Conservation (phyloP, 176 grass and related monocot species). For the Panicum miliaceum region DNA sequence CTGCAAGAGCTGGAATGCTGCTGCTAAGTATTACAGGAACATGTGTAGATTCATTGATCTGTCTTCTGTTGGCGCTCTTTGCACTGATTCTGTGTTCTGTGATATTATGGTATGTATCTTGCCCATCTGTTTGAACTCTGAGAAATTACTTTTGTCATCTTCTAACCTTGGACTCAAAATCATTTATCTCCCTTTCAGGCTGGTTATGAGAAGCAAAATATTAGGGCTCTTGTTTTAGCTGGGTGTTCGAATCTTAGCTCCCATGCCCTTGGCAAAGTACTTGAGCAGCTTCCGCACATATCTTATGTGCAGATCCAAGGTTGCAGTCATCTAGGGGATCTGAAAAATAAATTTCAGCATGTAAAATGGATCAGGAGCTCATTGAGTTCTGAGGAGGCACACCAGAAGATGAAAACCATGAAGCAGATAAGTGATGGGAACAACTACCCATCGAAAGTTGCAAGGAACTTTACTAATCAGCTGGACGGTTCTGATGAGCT, state of each 20-base stretch:
- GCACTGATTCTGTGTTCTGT: constrained; percentile 68
- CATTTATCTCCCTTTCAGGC: constrained; percentile 65
- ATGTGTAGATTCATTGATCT: constrained; percentile 73
- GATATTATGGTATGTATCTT: constrained; percentile 75
- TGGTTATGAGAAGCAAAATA: constrained; percentile 78
- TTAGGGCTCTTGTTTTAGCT: constrained; percentile 71
- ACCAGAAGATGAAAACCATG: constrained; percentile 74
- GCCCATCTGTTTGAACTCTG: constrained; percentile 33
- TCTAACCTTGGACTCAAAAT: constrained; percentile 36
- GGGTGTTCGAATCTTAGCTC: constrained; percentile 83
- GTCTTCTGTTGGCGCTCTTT: constrained; percentile 76
- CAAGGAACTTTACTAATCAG: constrained; percentile 56
- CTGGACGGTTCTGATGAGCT: constrained; percentile 73
- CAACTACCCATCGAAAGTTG: constrained; percentile 53
- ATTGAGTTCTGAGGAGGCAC: constrained; percentile 55
- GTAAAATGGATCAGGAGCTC: constrained; percentile 77
- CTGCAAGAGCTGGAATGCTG: constrained; percentile 77
- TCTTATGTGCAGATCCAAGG: constrained; percentile 79
- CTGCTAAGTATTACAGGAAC: constrained; percentile 71
- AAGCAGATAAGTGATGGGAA: constrained; percentile 75
- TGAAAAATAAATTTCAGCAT: constrained; percentile 77
- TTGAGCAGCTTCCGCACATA: constrained; percentile 68
- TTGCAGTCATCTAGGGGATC: constrained; percentile 83
- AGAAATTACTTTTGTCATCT: constrained; percentile 42
- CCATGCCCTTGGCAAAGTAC: constrained; percentile 62